A percentile compares a stretch with the other conserved stretches of the same genome.
These are phyloP conservation scores for Candida sanyiensis DNA, from an alignment of 805 yeast genomes.

Conservation along the genomic window DNA sequence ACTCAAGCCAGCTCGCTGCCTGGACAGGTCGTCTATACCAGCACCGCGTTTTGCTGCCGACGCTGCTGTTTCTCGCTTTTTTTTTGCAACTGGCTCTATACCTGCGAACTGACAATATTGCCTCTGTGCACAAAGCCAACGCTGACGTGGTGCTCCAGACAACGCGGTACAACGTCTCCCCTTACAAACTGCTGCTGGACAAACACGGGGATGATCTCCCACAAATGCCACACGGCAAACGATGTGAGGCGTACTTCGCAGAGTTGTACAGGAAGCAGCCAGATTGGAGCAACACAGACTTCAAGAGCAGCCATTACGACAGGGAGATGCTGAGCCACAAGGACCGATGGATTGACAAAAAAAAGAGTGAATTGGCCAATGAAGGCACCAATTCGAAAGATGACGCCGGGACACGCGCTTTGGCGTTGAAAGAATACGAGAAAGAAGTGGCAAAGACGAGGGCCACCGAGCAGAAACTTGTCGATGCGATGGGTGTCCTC, in stretches of 20 bases:
- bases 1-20: too few species aligned
- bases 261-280: conserved; percentile 19
- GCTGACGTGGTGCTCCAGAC: background rate
- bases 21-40: too few species aligned
- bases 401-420: too few species aligned
- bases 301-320: conserved; percentile 17
- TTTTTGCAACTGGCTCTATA: background rate
- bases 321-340: conserved; percentile 20
- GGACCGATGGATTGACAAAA: conserved; percentile 14
- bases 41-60: too few species aligned
- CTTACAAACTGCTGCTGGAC: conserved; percentile 1
- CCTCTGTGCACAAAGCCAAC: background rate
- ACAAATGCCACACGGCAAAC: conserved; percentile 15
- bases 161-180: background rate
- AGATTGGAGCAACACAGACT: conserved; percentile 22
- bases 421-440: too few species aligned
- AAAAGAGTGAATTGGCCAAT: too few species aligned
- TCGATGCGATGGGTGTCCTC: conserved; percentile 23
- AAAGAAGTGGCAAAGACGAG: conserved; percentile 5
- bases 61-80: background rate
- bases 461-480: conserved; percentile 20
- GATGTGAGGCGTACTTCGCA: conserved; percentile 29
- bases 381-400: too few species aligned
- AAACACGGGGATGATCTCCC: conserved; percentile 1
- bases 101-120: too few species aligned